phyloP scores from a whole-genome alignment of 306 rosid species.

The apple (Malus domestica) region DNA sequence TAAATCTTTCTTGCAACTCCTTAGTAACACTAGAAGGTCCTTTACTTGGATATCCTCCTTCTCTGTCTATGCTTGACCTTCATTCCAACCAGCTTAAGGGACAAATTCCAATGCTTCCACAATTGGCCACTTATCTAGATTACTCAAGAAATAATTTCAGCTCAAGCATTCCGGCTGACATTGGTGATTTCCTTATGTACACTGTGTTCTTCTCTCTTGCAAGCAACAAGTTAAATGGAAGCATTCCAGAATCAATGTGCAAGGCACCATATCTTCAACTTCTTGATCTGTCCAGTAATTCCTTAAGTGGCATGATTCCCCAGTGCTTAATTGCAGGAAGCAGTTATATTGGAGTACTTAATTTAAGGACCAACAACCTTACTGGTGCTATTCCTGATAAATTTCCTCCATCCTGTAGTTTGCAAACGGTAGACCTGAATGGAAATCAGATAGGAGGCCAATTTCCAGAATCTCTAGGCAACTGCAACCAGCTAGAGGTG shows the following conservation, averaged over 20 bases:
- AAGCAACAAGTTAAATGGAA: not conserved
- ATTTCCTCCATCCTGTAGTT: conserved; percentile 9
- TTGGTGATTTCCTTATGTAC: not conserved
- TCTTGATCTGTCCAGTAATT: no score
- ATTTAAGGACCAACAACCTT: conserved; percentile 20
- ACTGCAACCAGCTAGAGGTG: conserved; percentile 21
- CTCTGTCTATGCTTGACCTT: conserved; percentile 14
- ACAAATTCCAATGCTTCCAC: not conserved
- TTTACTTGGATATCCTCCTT: not conserved
- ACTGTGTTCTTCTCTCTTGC: not conserved
- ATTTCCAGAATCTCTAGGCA: conserved; percentile 26
- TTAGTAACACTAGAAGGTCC: conserved; percentile 13
- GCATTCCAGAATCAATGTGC: not conserved
- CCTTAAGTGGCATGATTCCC: no score
- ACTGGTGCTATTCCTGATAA: conserved; percentile 3
- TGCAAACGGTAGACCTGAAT: not conserved
- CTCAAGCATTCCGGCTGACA: not conserved
- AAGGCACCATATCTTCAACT: rapidly evolving
- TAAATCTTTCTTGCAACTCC: conserved; percentile 44
- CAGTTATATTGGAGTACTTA: conserved; percentile 14
- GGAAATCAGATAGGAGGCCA: conserved; percentile 22
- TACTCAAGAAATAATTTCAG: not conserved
- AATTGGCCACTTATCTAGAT: not conserved
- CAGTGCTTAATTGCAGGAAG: no score
- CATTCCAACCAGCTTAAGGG: conserved; percentile 29